Percentiles rank a stretch among this genome's conserved stretches.
phyloP scores from a whole-genome alignment of 2,329 filamentous ascomycete species.

The Epicoccum sorghinum region DNA sequence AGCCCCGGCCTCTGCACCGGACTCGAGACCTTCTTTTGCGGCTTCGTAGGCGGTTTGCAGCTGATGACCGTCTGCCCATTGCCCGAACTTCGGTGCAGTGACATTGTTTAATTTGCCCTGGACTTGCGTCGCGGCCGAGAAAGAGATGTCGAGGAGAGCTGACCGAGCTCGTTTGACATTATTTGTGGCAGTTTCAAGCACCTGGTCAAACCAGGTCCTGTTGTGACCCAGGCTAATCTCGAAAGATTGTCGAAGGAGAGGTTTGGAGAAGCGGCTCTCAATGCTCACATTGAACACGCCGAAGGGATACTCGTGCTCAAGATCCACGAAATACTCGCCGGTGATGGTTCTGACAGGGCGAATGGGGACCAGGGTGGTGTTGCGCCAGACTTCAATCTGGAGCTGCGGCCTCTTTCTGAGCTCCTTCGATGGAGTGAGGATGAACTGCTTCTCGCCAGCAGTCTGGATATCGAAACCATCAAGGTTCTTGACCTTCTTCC shows the following conservation, averaged over 20 bases:
- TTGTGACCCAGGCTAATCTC: slow-evolving; percentile 41
- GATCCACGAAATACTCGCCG: slow-evolving; percentile 59
- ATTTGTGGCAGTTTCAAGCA: slow-evolving; percentile 26
- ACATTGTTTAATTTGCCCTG: slow-evolving; percentile 5
- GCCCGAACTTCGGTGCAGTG: not conserved
- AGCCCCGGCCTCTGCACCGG: slow-evolving; percentile 6
- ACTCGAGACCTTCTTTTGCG: slow-evolving; percentile 19
- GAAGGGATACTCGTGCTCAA: slow-evolving; percentile 57
- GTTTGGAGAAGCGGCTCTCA: slow-evolving; percentile 40
- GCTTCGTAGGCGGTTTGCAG: slow-evolving; percentile 3
- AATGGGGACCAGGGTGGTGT: slow-evolving; percentile 51
- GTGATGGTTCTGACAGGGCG: slow-evolving; percentile 58
- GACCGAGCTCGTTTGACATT: slow-evolving; percentile 29
- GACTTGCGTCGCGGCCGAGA: slow-evolving; percentile 20
- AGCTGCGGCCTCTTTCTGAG: slow-evolving; percentile 55
- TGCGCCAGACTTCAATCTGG: slow-evolving; percentile 56
- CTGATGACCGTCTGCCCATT: slow-evolving; percentile 5
- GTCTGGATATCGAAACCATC: slow-evolving; percentile 59
- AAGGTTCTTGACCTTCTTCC: slow-evolving; percentile 34
- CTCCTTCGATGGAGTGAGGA: slow-evolving; percentile 57
- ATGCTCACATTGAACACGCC: slow-evolving; percentile 58
- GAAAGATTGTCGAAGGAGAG: slow-evolving; percentile 43
- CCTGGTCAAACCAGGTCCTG: slow-evolving; percentile 33
- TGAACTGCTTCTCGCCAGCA: slow-evolving; percentile 60
- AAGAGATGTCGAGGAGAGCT: slow-evolving; percentile 30